These are phyloP conservation scores for Hippophae tibetana DNA, from an alignment of 306 rosid genomes.

Conservation along the genomic window DNA sequence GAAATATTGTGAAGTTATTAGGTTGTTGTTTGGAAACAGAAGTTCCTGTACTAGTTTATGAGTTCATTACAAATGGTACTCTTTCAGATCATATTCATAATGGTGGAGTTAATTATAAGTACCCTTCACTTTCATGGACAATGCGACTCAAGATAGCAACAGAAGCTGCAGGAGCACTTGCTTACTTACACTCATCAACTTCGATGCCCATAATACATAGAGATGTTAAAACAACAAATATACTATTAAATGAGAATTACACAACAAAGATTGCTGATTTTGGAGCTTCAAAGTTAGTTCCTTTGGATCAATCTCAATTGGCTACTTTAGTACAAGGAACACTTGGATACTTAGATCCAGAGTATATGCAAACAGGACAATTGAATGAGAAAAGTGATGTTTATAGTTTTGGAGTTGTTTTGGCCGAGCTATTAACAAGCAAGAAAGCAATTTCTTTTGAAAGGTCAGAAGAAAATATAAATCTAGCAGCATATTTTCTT, in stretches of 20 bases:
- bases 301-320: conserved; percentile 19
- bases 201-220: conserved; percentile 22
- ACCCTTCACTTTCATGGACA: conserved; percentile 4
- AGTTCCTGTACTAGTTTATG: conserved; percentile 15
- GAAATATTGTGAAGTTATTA: conserved; percentile 17
- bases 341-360: conserved; percentile 19
- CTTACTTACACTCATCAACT: conserved; percentile 20
- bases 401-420: conserved; percentile 24
- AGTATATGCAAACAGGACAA: conserved; percentile 9
- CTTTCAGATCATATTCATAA: conserved; percentile 8
- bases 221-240: conserved; percentile 21
- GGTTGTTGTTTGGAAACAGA: conserved; percentile 27
- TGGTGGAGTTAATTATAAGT: no score
- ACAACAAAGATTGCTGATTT: conserved; percentile 18
- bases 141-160: conserved; percentile 22
- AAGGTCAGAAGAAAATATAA: not conserved
- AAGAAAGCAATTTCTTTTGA: conserved; percentile 6
- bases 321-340: conserved; percentile 26
- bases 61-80: conserved; percentile 20
- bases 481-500: no score
- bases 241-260: conserved; percentile 9
- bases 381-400: conserved; percentile 21
- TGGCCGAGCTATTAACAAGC: conserved; percentile 17
- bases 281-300: conserved; percentile 24
- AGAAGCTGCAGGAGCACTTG: conserved; percentile 13